Base-by-base conservation (phyloP, 2,329 filamentous ascomycete genomes). In the Colletotrichum musae region DNA sequence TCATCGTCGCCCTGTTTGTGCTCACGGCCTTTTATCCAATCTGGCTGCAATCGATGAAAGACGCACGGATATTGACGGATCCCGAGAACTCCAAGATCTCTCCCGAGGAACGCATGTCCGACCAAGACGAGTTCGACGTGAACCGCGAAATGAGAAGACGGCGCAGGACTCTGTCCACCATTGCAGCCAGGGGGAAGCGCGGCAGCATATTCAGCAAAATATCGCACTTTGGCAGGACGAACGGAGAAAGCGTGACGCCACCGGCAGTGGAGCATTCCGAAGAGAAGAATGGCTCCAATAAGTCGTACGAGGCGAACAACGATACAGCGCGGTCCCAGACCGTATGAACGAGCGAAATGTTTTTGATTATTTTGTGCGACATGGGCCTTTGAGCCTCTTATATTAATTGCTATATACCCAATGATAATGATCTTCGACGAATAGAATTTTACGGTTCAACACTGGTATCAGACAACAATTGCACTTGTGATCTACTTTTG, bases 1-100 rank as follows among this genome's bases (percentile, higher is more conserved):
- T 94, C 4, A 88, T 93, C 2, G 80, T 92, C 3, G 83, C 80
- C 4, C 77, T 89, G 28, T 80, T 88, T 57, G 80, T 81, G 1
- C 76, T 83, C 26, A 83, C 83, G 21, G 77, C 85, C 41, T 73
- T 82, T 2, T 89, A 87, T 68, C 83, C 87, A 0, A 70, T 86
- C 5, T 88, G 86, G 71, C 76, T 90, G 18, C 80, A 82, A 47
- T 72, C 82, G 28, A 79, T 83, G n/a, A 77, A 73, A 13, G 85
- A 87, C 67, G 88, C 85, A 0, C 82, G 81, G 68, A 73, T 77
- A 12, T 75, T 87, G 61, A 83, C 86, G 15, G 84, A 83, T 67
- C 77, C 79, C n/a, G 53, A 58, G 4, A 56, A 70, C 56, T 66
- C 66, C 5, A 53, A 62, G 15, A 59, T 72, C 3, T 65, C 66